Evolutionary conservation across 192 early-diverging fungal species (phyloP), one percentile per base, ranked within the genome.

Genomic region (Coemansia sp.): DNA sequence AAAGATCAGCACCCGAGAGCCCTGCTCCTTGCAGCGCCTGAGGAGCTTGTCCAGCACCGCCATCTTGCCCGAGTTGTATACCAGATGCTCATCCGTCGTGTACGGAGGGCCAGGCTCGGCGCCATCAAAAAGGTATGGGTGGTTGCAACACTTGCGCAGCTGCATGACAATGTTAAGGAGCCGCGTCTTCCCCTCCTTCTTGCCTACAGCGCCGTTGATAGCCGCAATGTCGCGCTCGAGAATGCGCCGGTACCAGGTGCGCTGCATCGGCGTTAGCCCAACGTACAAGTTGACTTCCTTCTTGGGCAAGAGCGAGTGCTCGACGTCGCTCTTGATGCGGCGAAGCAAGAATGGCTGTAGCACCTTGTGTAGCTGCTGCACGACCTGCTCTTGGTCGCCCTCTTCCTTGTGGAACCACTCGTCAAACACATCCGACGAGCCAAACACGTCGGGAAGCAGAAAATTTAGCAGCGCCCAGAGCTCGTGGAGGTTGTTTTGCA

Each of bases 391-490:
- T 62, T 86, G 84, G 33, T 80, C 77, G 58, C 70, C 61, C 6
- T 79, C 77, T 37, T 65, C 77, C 70, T 70, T 74, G 33, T 82
- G 69, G 75, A 99, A 97, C 97, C 97, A 99, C 39, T 89, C 82
- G 70, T 97, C 93, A 78, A 99, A 99, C 47, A 93, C 94, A 25
- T 94, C 94, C 0, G 94, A 86, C 2, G 91, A 93, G 64, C 89
- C 90, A 85, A 99, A 97, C 25, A 99, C 92, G 70, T 99, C 97
- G 3, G 97, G 97, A 28, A 99, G 78, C 73, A 99, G 74, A 70
- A 99, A 99, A 77, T 99, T 97, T 9, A 99, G 85, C 62, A 99
- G 79, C 14, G 95, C 94, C 97, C 97, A 99, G n/a, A 99, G 85
- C 78, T 99, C 97, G 69, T 97, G 94, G 11, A 99, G 83, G 61